These are phyloP conservation scores for Aquanectria penicillioides DNA, from an alignment of 2,329 filamentous ascomycete genomes.

Conservation along the genomic window DNA sequence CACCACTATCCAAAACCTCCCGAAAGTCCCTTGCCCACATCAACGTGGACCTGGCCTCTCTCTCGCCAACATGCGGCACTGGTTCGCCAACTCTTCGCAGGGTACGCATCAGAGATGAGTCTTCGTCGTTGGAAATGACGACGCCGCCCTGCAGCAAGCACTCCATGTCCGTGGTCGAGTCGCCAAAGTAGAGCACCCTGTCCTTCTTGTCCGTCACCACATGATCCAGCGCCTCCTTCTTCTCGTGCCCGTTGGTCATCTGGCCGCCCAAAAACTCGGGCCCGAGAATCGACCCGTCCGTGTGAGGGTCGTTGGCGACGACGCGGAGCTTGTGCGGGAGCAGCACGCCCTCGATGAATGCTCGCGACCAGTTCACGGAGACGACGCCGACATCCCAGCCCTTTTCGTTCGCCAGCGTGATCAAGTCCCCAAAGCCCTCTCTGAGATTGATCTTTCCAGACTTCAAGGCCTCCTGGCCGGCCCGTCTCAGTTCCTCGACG, in stretches of 20 bases:
- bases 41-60: conserved; percentile 31
- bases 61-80: conserved; percentile 50
- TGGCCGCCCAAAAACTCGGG: conserved; percentile 44
- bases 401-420: conserved; percentile 37
- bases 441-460: conserved; percentile 48
- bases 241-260: conserved; percentile 56
- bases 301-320: conserved; percentile 56
- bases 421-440: conserved; percentile 51
- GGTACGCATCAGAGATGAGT: conserved; percentile 47
- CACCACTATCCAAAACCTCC: conserved; percentile 50
- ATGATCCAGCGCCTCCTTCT: conserved; percentile 53
- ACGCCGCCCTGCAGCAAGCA: conserved; percentile 61
- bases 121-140: conserved; percentile 54
- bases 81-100: conserved; percentile 50
- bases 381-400: conserved; percentile 56
- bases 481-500: conserved; percentile 44
- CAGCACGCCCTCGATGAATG: conserved; percentile 59
- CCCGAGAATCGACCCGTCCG: conserved; percentile 54
- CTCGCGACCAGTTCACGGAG: conserved; percentile 62
- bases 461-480: conserved; percentile 50
- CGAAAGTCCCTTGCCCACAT: conserved; percentile 57
- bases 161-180: conserved; percentile 66
- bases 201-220: conserved; percentile 35
- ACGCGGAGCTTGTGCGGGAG: conserved; percentile 46
- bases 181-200: conserved; percentile 64